Base-by-base conservation (phyloP, 1,139 yeast species). In the Groenewaldozyma sp. region DNA sequence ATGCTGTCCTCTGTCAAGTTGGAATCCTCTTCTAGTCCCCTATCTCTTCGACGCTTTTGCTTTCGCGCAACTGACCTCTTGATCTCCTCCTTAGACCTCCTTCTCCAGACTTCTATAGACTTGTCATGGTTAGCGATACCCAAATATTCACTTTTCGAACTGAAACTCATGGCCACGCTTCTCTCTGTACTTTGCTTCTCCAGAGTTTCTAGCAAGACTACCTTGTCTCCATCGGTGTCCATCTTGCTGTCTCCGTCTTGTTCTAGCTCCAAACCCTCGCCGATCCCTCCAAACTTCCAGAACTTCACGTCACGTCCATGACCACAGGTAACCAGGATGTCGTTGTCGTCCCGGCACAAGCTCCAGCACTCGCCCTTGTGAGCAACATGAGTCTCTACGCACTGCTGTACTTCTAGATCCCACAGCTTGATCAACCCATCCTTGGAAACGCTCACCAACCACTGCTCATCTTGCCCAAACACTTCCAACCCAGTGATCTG, bases 311-410 rank as follows among this genome's bases (percentile, higher is more conserved):
- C 94, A 47, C 82, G 81, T 47, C 82, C 87, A 50, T 76, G 73
- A 31, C 95, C 93, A 28, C 82, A 71, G 1, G 95, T 87, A 14
- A 87, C 63, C 44, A 51, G 70, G 56, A 26, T 51, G 21, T 45
- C 44, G n/a, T n/a, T n/a, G 10, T 34, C 40, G 19, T 57, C 57
- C 24, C 78, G 59, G 1, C 76, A 83, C 58, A 86, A 60, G 2
- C 84, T 66, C 97, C 97, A 88, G 63, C 95, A 84, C 60, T 91
- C 97, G 47, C 87, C 87, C 13, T 84, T 73, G 56, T 87, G 95
- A 1, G 97, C 95, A 46, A 88, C 76, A 59, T 87, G 97, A 0
- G 97, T 87, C 59, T 91, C 99, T 13, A 87, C 68, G 63, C 96
- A 86, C 58, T 86, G 95, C 56, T 83, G 88, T 10, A 93, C 68